Evolutionary conservation across 1,284 basidiomycete species (phyloP), one percentile per base, ranked within the genome.

Genomic region (Grifola frondosa): DNA sequence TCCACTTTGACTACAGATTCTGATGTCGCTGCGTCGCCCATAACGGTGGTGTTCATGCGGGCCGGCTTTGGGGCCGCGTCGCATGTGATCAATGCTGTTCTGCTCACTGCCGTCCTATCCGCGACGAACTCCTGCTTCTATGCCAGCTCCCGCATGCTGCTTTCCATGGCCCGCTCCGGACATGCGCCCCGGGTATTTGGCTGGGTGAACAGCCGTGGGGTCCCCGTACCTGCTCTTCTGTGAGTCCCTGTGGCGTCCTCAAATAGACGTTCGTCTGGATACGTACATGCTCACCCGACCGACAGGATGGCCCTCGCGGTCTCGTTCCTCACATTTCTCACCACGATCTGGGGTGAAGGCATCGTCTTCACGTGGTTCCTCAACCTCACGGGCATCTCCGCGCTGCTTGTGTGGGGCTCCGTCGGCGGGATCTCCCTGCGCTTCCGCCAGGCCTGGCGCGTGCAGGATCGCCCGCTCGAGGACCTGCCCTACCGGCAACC

Each of bases 141-240:
- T 66, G 88, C 87, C 1, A 82, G 82, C 44, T 89, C 86, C 23
- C 81, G 91, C 40, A 88, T 87, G 17, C 70, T 94, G 10, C 90
- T 93, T 62, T 85, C 88, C 23, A 73, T 97, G 49, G 82, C 91
- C 11, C 65, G 77, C 5, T 68, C 78, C n/a, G 82, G 87, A 0
- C 88, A 92, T 52, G 91, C 90, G 0, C 93, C 92, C 0, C 74
- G 62, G 33, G 63, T 93, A 43, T 92, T 97, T 67, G 76, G 69
- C 49, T 68, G 70, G 71, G 64, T 80, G 31, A 85, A 79, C 54
- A 70, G 71, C 50, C 64, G 72, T 11, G 88, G 87, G n/a, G 75
- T 88, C 0, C 88, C 77, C 12, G 58, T 78, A 16, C 76, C 76
- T 19, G 68, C 75, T 1, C 60, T 78, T 4, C 61, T 64, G 75